Evolutionary conservation across 2,329 filamentous ascomycete genomes (phyloP), one percentile per base, ranked within the genome.

Genomic region (Penicillium occitanis): DNA sequence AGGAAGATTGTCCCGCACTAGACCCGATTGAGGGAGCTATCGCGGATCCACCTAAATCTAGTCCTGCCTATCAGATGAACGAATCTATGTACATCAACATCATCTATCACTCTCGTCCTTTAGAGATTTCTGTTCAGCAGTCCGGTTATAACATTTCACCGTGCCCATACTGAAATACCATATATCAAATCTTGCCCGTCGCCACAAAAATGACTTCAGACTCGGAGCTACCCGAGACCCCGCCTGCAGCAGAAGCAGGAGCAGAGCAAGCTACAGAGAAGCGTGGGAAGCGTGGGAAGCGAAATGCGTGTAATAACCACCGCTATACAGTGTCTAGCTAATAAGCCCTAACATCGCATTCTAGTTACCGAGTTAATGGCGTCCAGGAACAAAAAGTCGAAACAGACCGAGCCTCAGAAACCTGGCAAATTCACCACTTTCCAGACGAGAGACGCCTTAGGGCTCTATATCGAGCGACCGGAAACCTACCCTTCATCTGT

Each of bases 381-480:
- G 1, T 78, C 80, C 14, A 85, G 83, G 71, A 72, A 75, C 55
- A 85, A 84, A 71, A 74, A 73, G 63, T 68, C 69, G 53, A 73
- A 75, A 68, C 68, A 72, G 40, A 58, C 67, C 17, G 60, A 58
- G 68, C 67, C 46, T 19, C 35, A 46, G 5, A 63, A 63, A 8
- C 68, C 67, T 61, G 65, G 57, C 63, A 70, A 53, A 67, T 74
- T 66, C 55, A 66, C 63, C 19, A 65, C 62, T 17, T 84, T 84
- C 73, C 80, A 79, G 17, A 78, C 82, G 57, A 84, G 88, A 64
- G 84, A 89, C 68, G 89, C 84, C 0, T 84, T 95, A 0, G 86
- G 87, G 51, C 79, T 82, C 22, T 95, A 95, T 77, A 88, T 90
- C 59, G 72, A 80, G 7, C 78, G 87, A 63, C 91, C 91, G 0